Percentiles rank a stretch among this genome's conserved stretches.
phyloP scores from a whole-genome alignment of 2,329 filamentous ascomycete genomes.

The Aspergillus neotritici region DNA sequence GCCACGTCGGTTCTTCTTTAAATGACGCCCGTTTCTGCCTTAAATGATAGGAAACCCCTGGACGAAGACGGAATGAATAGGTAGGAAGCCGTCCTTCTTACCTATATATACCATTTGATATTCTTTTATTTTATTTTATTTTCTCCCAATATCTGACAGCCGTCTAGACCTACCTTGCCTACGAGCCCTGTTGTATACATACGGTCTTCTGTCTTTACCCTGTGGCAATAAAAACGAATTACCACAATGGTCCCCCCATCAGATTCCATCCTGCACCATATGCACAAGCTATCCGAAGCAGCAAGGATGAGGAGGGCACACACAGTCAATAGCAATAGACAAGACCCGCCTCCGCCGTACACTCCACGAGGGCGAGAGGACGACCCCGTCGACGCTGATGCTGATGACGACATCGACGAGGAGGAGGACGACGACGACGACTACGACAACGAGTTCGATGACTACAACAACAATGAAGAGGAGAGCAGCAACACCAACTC shows the following conservation, averaged over 20 bases:
- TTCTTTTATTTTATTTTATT: too few species aligned
- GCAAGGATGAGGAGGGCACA: conserved; percentile 6
- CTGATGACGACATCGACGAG: conserved; percentile 2
- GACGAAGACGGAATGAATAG: too few species aligned
- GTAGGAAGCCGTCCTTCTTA: too few species aligned
- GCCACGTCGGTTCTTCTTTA: too few species aligned
- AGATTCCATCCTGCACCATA: conserved; percentile 24
- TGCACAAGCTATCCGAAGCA: conserved; percentile 22
- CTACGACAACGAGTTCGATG: conserved; percentile 11
- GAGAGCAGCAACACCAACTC: not conserved
- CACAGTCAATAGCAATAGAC: too few species aligned
- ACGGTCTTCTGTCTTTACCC: not conserved
- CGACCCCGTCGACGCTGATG: not conserved
- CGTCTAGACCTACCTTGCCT: too few species aligned
- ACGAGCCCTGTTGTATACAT: too few species aligned
- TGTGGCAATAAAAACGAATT: too few species aligned
- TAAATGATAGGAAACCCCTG: too few species aligned
- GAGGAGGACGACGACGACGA: conserved; percentile 6
- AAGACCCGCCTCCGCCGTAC: conserved; percentile 20
- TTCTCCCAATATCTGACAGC: too few species aligned
- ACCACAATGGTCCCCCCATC: conserved; percentile 24
- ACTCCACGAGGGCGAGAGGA: conserved; percentile 4
- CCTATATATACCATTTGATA: too few species aligned
- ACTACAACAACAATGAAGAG: not conserved
- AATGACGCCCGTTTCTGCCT: too few species aligned